These are phyloP conservation scores for Coprinellus aureogranulatus DNA, from an alignment of 768 basidiomycete genomes.

Conservation along the genomic window DNA sequence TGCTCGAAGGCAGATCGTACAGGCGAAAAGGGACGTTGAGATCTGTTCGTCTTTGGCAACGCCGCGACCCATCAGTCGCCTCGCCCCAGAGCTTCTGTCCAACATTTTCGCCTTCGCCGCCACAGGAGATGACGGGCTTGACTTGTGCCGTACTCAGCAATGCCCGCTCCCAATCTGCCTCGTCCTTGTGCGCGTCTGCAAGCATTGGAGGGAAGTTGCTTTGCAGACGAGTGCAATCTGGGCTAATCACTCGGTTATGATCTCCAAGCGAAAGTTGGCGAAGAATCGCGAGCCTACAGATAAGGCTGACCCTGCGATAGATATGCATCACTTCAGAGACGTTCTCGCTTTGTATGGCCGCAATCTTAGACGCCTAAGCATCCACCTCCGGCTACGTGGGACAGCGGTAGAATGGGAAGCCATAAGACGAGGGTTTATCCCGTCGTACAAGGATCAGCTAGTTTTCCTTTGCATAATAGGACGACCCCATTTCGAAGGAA, in stretches of 20 bases:
- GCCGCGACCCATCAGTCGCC: not conserved
- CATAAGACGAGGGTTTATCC: not conserved
- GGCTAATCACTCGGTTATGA: not conserved
- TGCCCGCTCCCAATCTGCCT: not conserved
- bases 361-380: too few species aligned
- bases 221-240: not conserved
- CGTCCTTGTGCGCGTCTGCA: conserved; percentile 4
- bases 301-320: too few species aligned
- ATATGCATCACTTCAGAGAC: too few species aligned
- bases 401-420: too few species aligned
- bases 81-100: not conserved
- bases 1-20: not conserved
- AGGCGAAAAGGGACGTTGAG: not conserved
- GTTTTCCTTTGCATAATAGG: too few species aligned
- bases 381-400: too few species aligned
- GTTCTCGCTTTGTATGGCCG: too few species aligned
- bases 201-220: conserved; percentile 1
- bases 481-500: too few species aligned
- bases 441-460: not conserved
- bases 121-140: not conserved
- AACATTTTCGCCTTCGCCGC: not conserved
- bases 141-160: not conserved
- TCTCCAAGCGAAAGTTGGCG: not conserved
- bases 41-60: not conserved
- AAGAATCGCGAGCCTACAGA: not conserved